Evolutionary conservation across 768 basidiomycete species (phyloP), one percentile per base, ranked within the genome.

Genomic region (Boletus barrowsii): DNA sequence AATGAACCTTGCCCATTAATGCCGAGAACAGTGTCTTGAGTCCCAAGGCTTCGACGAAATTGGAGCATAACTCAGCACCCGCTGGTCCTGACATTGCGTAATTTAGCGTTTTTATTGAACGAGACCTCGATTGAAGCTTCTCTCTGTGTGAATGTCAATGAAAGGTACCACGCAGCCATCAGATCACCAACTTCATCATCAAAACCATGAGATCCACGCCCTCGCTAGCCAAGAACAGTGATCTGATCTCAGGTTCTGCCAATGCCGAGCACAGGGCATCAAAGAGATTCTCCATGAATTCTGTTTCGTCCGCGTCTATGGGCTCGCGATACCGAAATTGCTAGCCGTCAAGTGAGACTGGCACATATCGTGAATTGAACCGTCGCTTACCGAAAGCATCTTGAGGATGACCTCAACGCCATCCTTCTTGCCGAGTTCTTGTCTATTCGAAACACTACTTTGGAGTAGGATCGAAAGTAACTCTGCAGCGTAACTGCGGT

Each of bases 261-360:
- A 98, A 76, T 0, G 87, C 80, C 1, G 94, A 95, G 67, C 97
- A 98, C 22, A 99, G 71, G 0, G 86, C 72, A 67, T 98, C 91
- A 66, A 98, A 98, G 4, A 93, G 64, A 69, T 99, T 98, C 68
- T 98, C 97, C 94, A 98, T 95, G 71, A 93, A 98, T 69, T 99
- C 97, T 5, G 84, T 78, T 72, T 99, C 97, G 57, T 98, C 97
- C 9, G 87, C 79, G 59, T 94, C 87, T 0, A 75, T 74, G 14
- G 96, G 96, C 65, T 98, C 90, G 52, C 84, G 80, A 66, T 82
- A 80, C 40, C 95, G 87, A 68, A 87, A 98, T 84, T 88, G 88
- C 93, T 97, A 20, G 29, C 42, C 51, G 51, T 33, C 42, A 5
- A 46, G 36, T 62, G 57, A 60, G 60, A 53, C 47, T 40, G 51